Conservation (phyloP, 2,329 filamentous ascomycete species). For the Cryoendolithus antarcticus region DNA sequence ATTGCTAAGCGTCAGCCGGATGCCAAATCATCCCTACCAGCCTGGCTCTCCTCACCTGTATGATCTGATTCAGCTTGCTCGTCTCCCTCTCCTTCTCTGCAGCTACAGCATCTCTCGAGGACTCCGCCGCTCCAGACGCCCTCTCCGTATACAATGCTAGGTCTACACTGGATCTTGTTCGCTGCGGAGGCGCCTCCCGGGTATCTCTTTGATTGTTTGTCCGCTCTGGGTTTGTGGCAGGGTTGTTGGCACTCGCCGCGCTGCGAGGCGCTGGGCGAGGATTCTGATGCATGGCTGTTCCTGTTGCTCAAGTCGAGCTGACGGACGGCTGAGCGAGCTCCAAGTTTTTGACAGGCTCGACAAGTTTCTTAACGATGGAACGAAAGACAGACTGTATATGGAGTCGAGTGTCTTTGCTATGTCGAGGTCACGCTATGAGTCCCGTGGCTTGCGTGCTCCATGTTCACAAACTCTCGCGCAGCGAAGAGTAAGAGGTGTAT, state of each 20-base stretch:
- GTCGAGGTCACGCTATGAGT: slow-evolving; percentile 5
- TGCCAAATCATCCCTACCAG: background rate
- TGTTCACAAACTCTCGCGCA: slow-evolving; percentile 1
- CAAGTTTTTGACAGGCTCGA: background rate
- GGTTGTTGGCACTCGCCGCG: slow-evolving; percentile 59
- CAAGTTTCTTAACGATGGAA: background rate
- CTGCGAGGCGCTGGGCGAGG: slow-evolving; percentile 61
- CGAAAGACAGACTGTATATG: background rate
- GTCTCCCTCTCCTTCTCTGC: slow-evolving; percentile 47
- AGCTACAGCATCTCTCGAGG: slow-evolving; percentile 26
- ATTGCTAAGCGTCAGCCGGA: slow-evolving; percentile 5
- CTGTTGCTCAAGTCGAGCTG: background rate
- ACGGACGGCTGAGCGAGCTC: background rate
- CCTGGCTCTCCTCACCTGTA: slow-evolving; percentile 51
- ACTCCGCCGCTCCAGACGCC: slow-evolving; percentile 39
- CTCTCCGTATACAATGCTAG: slow-evolving; percentile 37
- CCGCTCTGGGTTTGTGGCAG: slow-evolving; percentile 58
- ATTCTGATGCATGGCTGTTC: slow-evolving; percentile 69
- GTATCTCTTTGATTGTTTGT: slow-evolving; percentile 62
- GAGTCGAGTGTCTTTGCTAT: slow-evolving; percentile 1
- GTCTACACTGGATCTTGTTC: slow-evolving; percentile 42
- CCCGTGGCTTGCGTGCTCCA: slow-evolving; percentile 6
- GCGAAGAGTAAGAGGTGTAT: no score
- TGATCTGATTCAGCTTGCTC: slow-evolving; percentile 84
- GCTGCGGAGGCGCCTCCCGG: slow-evolving; percentile 47